phyloP scores from a whole-genome alignment of 176 grass and related monocot genomes.

The Eragrostis curvula region DNA sequence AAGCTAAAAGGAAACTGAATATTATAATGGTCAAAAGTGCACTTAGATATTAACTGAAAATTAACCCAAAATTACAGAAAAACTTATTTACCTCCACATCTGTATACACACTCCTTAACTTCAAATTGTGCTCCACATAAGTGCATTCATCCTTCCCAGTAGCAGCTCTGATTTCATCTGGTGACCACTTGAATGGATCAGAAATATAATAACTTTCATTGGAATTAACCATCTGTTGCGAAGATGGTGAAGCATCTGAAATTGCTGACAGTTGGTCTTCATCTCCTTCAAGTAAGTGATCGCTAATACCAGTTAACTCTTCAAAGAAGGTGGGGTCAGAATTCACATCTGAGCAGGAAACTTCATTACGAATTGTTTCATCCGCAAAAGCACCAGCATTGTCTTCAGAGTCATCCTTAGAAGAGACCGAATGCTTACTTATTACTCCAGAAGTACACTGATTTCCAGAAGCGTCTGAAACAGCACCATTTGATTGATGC shows the following conservation, averaged over 20 bases:
- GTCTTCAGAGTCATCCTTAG: constrained; percentile 26
- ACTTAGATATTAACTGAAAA: constrained; percentile 29
- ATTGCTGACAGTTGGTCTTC: constrained; percentile 27
- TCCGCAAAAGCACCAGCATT: constrained; percentile 28
- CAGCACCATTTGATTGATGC: constrained; percentile 38
- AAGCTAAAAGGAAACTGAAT: background rate
- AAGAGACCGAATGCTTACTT: constrained; percentile 27
- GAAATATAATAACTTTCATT: constrained; percentile 41
- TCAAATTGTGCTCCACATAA: constrained; percentile 75
- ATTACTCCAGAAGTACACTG: constrained; percentile 40
- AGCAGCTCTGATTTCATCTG: constrained; percentile 77
- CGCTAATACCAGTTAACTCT: constrained; percentile 59
- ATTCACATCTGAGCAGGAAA: constrained; percentile 44
- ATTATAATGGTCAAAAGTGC: background rate
- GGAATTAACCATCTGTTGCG: constrained; percentile 26
- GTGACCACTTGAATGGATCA: constrained; percentile 80
- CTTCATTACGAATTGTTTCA: constrained; percentile 32
- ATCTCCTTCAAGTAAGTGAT: constrained; percentile 29
- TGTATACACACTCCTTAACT: constrained; percentile 89
- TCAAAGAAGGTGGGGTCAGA: constrained; percentile 74
- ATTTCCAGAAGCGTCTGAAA: constrained; percentile 30
- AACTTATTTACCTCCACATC: constrained; percentile 74
- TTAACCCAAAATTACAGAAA: constrained; percentile 33
- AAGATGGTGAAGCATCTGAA: constrained; percentile 34
- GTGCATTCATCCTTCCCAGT: constrained; percentile 79